Evolutionary conservation across 2,329 filamentous ascomycete genomes (phyloP), one percentile per base, ranked within the genome.

Genomic region (Gaeumannomyces tritici): DNA sequence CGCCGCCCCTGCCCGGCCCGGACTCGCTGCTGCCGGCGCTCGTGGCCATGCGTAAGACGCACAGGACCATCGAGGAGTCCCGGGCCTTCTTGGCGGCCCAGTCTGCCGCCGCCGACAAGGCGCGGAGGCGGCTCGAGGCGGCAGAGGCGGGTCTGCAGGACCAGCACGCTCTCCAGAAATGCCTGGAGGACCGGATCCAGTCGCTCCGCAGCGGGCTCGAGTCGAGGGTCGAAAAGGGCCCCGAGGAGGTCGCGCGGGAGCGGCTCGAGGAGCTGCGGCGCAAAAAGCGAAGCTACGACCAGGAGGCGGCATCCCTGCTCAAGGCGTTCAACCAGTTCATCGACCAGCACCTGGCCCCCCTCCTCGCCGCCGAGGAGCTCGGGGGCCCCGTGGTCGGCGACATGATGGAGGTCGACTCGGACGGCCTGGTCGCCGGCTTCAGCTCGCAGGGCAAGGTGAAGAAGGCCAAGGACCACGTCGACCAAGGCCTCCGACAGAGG

Each of bases 351-450:
- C 80, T 96, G 1, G 89, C 89, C 1, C 75, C 83, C 3, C 89
- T 93, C 85, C 79, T 96, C 56, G 91, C 90, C 8, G 89, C 90
- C 0, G 91, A 96, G 75, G 89, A 92, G 69, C 80, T 93, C 1
- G 91, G 91, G 9, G 91, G 91, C 0, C 91, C 91, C 0, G 88
- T 92, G 13, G 90, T 93, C 0, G 90, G 91, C 4, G 88, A 91
- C 66, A 79, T 88, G 67, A 79, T 89, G 70, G 85, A 89, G 72
- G 69, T 89, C 27, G 75, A 86, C 77, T 68, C 82, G 11, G 82
- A 88, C 57, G 83, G 82, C 65, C 74, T 88, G 7, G 80, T 79
- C 6, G 81, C 80, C 11, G 85, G 84, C 1, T 88, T 88, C 71
- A 87, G 79, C 66, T 73, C 82, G 0, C 81, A 85, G 63, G 85